Conservation (phyloP, 2,329 filamentous ascomycete genomes). For the Alternaria tenuissima region DNA sequence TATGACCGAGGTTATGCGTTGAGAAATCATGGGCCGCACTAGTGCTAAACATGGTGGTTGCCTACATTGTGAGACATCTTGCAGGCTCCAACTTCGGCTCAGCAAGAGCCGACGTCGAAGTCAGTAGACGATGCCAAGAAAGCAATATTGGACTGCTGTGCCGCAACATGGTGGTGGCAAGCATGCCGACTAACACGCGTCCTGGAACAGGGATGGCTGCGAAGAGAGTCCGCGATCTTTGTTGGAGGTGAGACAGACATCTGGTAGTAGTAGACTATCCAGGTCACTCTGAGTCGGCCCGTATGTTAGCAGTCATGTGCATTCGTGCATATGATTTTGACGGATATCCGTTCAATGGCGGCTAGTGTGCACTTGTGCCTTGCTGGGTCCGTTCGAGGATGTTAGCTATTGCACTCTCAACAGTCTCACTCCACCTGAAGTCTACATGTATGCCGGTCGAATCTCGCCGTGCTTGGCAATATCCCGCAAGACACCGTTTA, state of each 20-base stretch:
- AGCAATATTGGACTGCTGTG: not conserved
- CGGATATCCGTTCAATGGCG: not conserved
- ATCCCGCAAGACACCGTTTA: not conserved
- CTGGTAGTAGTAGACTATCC: not conserved
- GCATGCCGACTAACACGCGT: not conserved
- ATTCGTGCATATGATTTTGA: not conserved
- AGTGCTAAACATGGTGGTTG: not conserved
- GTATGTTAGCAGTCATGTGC: not conserved
- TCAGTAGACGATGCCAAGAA: not conserved
- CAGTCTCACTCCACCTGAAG: not conserved
- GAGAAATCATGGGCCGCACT: not conserved
- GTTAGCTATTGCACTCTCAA: not conserved
- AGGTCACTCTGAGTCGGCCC: not conserved
- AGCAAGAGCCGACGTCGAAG: not conserved
- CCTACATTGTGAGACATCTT: conserved; percentile 1
- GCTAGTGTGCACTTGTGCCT: not conserved
- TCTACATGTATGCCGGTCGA: not conserved
- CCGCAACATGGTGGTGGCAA: not conserved
- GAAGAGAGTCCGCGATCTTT: not conserved
- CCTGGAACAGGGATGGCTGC: not conserved
- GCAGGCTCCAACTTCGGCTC: not conserved
- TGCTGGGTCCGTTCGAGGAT: not conserved
- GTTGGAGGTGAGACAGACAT: not conserved
- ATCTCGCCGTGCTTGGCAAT: not conserved
- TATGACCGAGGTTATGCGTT: not conserved